Base-by-base conservation (phyloP, 2,329 filamentous ascomycete species). In the Didymella lethalis region DNA sequence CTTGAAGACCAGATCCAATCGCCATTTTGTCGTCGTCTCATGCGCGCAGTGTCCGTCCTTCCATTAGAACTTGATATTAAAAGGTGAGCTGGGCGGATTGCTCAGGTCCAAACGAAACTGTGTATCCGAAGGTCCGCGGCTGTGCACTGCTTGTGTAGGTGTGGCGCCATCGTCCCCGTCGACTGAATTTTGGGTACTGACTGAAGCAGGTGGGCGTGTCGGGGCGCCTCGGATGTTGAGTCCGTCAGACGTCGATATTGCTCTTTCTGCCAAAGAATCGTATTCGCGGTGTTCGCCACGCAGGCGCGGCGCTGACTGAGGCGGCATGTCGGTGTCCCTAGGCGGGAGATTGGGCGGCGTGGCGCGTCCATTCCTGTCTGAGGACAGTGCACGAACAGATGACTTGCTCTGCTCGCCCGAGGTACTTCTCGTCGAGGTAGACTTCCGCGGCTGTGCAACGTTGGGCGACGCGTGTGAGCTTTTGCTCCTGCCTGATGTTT, bases 51-150 rank as follows among this genome's bases (percentile, higher is more conserved):
- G 12, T 47, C 53, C 44, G 56, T 59, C 36, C 32, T 43, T 63
- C 61, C 47, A 63, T 68, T 71, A 75, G 54, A 77, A 77, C 47
- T 76, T 75, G 57, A 77, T 72, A 56, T 75, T 72, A 62, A 77
- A 77, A 38, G 75, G 75, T 18, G 75, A 77, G 59, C 69, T 72
- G 43, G 75, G 75, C 38, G 71, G 72, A 52, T 76, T 74, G 57
- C 60, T 72, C 54, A 76, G 58, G 40, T 75, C 73, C 38, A 76
- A 63, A 54, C 74, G 69, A 55, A 75, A 76, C 46, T 75, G 69
- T 48, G 63, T 69, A 43, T 75, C 71, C 14, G 73, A 75, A 10
- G 63, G 64, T 16, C 65, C 71, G 38, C 73, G 72, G 49, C 50
- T 69, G 50, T 76, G 74, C 49, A 72, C 66, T 12, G 69, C 72